Evolutionary conservation across 257 asterid species (phyloP).

Genomic region (Solanum paucissectum): DNA sequence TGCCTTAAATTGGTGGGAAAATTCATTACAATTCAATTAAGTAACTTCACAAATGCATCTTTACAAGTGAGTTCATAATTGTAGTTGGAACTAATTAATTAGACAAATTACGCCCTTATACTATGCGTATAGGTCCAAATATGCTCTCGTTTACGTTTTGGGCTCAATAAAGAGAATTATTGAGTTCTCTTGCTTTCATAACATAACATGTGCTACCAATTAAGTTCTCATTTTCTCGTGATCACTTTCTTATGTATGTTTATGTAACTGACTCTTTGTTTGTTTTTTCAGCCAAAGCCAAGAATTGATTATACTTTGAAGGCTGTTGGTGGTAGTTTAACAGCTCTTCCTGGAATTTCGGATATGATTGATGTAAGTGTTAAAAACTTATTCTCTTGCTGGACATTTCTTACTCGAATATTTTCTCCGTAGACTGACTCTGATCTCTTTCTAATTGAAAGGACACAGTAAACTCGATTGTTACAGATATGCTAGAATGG

Average conservation of each 20-base stretch:
- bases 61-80: neutral
- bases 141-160: neutral
- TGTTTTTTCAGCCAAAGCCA: constrained; percentile 71
- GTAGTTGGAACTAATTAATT: neutral
- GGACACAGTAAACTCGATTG: constrained; percentile 86
- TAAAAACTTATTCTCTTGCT: neutral
- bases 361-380: constrained; percentile 92
- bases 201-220: neutral
- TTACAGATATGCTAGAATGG: constrained; percentile 92
- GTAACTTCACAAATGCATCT: neutral
- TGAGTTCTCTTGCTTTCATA: neutral
- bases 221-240: neutral
- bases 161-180: neutral
- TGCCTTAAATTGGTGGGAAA: neutral
- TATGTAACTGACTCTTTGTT: neutral
- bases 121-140: neutral
- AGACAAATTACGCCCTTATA: neutral
- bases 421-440: constrained; percentile 12
- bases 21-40: neutral
- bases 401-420: neutral
- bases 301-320: constrained; percentile 82
- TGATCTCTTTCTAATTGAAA: constrained; percentile 8
- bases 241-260: neutral
- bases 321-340: constrained; percentile 95
- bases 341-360: constrained; percentile 88